These are phyloP conservation scores for Neofusicoccum umdonicola DNA, from an alignment of 2,329 filamentous ascomycete genomes.

Conservation along the genomic window DNA sequence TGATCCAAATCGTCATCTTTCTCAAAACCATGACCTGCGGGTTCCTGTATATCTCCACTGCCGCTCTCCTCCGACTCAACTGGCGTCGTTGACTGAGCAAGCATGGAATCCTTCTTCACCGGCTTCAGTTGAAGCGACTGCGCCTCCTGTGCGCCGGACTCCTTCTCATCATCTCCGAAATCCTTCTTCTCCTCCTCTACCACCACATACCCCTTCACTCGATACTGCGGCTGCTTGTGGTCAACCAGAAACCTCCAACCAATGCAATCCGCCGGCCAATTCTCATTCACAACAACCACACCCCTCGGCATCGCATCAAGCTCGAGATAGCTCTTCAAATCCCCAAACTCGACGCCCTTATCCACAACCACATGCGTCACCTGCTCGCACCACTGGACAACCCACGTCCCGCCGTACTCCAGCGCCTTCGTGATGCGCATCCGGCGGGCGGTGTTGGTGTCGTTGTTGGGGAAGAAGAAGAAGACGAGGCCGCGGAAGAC, in stretches of 20 bases:
- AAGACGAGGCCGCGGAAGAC: constrained; percentile 26
- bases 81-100: constrained; percentile 40
- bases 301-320: constrained; percentile 48
- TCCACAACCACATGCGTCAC: constrained; percentile 78
- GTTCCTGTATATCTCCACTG: constrained; percentile 11
- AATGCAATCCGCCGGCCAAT: constrained; percentile 46
- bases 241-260: constrained; percentile 45
- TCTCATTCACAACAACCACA: constrained; percentile 52
- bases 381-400: constrained; percentile 50
- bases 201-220: constrained; percentile 51
- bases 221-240: constrained; percentile 58
- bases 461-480: constrained; percentile 74
- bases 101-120: constrained; percentile 40
- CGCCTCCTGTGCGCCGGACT: constrained; percentile 18
- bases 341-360: constrained; percentile 60
- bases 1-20: neutral
- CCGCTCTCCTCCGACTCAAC: constrained; percentile 35
- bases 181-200: neutral
- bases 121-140: constrained; percentile 53
- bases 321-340: constrained; percentile 60
- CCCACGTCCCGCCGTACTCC: constrained; percentile 74
- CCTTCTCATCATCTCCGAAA: neutral
- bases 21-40: no score
- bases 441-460: constrained; percentile 64
- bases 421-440: constrained; percentile 66